Conservation (phyloP, 805 yeast species). For the Diddensiella santjacobensis region DNA sequence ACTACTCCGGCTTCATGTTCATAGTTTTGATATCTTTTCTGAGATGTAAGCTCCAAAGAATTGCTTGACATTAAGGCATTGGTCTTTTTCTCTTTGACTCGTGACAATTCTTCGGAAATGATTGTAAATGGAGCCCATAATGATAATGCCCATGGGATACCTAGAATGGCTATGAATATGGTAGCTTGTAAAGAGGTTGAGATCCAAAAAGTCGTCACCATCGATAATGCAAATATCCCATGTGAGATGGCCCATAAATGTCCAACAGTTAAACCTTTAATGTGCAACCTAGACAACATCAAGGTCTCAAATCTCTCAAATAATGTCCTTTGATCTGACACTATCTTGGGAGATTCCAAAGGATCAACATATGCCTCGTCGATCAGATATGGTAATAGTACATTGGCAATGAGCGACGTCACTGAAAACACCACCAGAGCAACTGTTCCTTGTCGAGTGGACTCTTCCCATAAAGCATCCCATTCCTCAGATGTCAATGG, state of each 20-base stretch:
- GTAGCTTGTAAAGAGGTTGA: constrained; percentile 42
- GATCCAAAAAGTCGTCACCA: constrained; percentile 46
- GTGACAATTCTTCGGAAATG: constrained; percentile 53
- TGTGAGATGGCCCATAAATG: constrained; percentile 52
- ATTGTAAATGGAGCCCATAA: constrained; percentile 65
- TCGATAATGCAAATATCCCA: constrained; percentile 46
- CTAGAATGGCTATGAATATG: constrained; percentile 48
- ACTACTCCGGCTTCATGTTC: constrained; percentile 56
- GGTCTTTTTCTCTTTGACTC: constrained; percentile 46
- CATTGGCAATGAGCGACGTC: constrained; percentile 43
- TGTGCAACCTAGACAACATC: neutral
- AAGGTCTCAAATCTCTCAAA: neutral
- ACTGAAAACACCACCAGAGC: constrained; percentile 50
- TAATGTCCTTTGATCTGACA: neutral
- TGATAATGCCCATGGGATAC: constrained; percentile 63
- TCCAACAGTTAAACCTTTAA: constrained; percentile 31
- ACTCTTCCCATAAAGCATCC: constrained; percentile 40
- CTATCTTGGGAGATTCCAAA: neutral
- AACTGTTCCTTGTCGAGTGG: constrained; percentile 50
- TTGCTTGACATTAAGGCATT: constrained; percentile 21
- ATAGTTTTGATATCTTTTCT: constrained; percentile 24
- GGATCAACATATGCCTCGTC: constrained; percentile 30
- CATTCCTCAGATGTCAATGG: constrained; percentile 38
- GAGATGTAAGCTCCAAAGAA: neutral
- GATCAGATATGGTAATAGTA: constrained; percentile 44